Conservation (phyloP, 75 land plant genomes). For the Pseudotsuga menziesii region DNA sequence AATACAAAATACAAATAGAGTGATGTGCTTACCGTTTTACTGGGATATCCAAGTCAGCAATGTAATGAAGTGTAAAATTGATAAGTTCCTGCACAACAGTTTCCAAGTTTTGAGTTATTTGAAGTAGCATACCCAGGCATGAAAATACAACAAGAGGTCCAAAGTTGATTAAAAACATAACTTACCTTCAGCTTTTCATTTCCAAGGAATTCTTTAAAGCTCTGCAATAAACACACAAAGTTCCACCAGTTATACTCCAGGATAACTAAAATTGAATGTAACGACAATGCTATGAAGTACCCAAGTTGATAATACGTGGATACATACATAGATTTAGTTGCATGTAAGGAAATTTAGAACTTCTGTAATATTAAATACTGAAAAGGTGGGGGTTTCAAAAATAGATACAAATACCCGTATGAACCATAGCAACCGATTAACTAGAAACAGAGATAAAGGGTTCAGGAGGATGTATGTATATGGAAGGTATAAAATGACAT, state of each 20-base stretch:
- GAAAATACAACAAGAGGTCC: not conserved
- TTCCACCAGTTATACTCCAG: constrained; percentile 2
- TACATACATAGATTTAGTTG: not conserved
- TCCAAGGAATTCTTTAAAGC: constrained; percentile 71
- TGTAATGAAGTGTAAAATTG: constrained; percentile 89
- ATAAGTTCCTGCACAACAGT: constrained; percentile 69
- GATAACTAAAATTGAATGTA: not conserved
- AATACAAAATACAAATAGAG: not conserved
- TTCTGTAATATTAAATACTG: no score
- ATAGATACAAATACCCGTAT: no score
- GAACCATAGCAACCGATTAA: no score
- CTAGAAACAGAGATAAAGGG: no score
- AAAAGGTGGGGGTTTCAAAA: no score
- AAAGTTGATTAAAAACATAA: not conserved
- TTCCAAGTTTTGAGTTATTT: not conserved
- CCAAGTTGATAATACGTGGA: not conserved
- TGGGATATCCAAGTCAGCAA: constrained; percentile 97
- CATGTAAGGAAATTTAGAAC: no score
- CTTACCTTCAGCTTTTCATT: constrained; percentile 77
- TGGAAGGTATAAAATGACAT: no score
- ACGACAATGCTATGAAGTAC: not conserved
- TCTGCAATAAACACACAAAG: constrained; percentile 39
- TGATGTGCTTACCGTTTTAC: constrained; percentile 67
- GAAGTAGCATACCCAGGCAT: not conserved
- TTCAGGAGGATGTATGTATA: no score